Base-by-base conservation (phyloP, 805 yeast genomes). In the Saccharomycopsis schoenii region DNA sequence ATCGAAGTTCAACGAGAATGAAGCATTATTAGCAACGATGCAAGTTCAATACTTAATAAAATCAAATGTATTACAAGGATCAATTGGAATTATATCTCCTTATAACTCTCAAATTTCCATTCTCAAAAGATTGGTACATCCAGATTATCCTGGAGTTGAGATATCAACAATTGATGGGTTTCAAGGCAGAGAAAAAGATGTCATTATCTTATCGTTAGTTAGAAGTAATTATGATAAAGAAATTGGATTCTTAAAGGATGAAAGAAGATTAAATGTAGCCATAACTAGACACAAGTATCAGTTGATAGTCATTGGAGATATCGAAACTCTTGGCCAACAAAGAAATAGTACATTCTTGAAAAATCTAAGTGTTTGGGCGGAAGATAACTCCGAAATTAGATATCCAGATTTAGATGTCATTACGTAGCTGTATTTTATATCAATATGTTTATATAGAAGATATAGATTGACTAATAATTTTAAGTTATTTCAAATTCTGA, bases 111-210 rank as follows among this genome's bases (percentile, higher is more conserved):
- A 93, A 69, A 96, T 91, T 0, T 71, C 85, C 0, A 68, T 80
- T 14, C 66, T 93, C 37, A 83, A 83, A 64, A 76, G 73, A 51
- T 60, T 76, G 11, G 64, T 87, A 1, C 74, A 76, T 39, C 50
- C 58, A 0, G 58, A 64, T 19, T 74, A 73, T 57, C 77, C 80
- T 0, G 68, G 64, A 1, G 74, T 93, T 5, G 98, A 93, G 68
- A 81, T 92, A 0, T 83, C 96, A 4, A 89, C 97, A 0, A 93
- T 93, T 4, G 99, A 93, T 73, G 97, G 97, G 0, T 94, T 93
- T 68, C 99, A 93, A 74, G 99, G 99, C 1, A 77, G 97, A 64
- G 99, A 93, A 69, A 94, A 93, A 71, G 96, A 92, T 67, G 86
- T 84, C 0, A 90, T 93, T 6, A 78, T 93, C 1, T 73, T 94